Base-by-base conservation (phyloP, 306 rosid species). In the Trichosanthes truncata region DNA sequence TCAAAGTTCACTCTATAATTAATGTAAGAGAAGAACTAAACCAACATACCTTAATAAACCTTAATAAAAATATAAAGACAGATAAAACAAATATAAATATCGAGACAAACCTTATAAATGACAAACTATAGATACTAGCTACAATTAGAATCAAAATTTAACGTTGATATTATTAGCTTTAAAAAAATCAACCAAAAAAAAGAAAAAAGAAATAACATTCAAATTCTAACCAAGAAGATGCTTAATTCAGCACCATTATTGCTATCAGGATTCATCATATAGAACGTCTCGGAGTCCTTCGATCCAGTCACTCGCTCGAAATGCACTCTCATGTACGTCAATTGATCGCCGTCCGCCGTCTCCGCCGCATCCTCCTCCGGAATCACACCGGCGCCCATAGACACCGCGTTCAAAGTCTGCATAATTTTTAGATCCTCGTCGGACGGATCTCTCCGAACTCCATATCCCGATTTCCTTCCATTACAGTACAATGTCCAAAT, bases 301-400 rank as follows among this genome's bases (percentile, higher is more conserved):
- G 98, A 92, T 46, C 97, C 98, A 4, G 88, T 77, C 7, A 91
- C 97, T 1, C 95, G 85, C 80, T 91, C 97, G 45, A 94, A 92
- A 83, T 84, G 33, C 0, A 87, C 91, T 74, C 98, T 89, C 97
- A 88, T 85, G 74, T 92, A 94, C 31, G 89, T 88, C 17, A 94
- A 13, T 20, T 94, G 97, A 7, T 93, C 94, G 1, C 88, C 92
- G 0, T 81, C 74, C 33, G 1, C 77, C 48, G 80, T 81, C 46
- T 83, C 89, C 26, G 79, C 85, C 1, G 77, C 14, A 76, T 84
- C 84, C 7, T 67, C 75, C 11, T n/a, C 33, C 0, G 98, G 98
- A 10, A 94, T 84, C 48, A 92, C 89, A 0, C 97, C 98, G 5
- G 93, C 95, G 1, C 93, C 97, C 83, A 89, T 88, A 0, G 97